Percentiles rank a stretch among this genome's conserved stretches.
These are phyloP conservation scores for Amanita rimosa DNA, from an alignment of 768 basidiomycete genomes.

Conservation along the genomic window DNA sequence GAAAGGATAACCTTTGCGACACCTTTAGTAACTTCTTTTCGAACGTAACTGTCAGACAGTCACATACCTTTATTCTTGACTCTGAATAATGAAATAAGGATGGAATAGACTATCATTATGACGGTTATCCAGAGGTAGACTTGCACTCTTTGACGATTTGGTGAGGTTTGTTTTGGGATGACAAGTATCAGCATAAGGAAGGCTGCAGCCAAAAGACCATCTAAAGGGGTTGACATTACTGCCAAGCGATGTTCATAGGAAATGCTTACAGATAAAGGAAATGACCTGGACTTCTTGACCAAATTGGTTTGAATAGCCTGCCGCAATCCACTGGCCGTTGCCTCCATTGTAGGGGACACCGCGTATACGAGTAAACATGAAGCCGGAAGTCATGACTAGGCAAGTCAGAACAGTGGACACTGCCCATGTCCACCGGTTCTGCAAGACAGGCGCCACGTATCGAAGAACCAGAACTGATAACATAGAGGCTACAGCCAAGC, in stretches of 20 bases:
- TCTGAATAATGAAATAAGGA: constrained; percentile 78
- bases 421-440: constrained; percentile 75
- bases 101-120: constrained; percentile 75
- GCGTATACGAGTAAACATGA: constrained; percentile 96
- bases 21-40: background rate
- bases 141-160: constrained; percentile 69
- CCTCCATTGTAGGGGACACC: constrained; percentile 56
- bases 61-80: constrained; percentile 78
- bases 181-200: constrained; percentile 76
- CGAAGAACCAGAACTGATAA: constrained; percentile 39
- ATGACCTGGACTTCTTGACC: constrained; percentile 91
- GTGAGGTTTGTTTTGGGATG: constrained; percentile 66
- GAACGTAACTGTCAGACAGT: background rate
- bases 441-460: constrained; percentile 52
- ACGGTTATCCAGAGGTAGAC: constrained; percentile 85
- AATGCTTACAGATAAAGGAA: constrained; percentile 67
- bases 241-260: background rate
- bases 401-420: constrained; percentile 41
- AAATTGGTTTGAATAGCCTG: constrained; percentile 81
- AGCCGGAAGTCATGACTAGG: constrained; percentile 84
- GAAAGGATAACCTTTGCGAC: constrained; percentile 62
- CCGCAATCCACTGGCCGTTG: constrained; percentile 72
- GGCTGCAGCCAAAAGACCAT: constrained; percentile 69
- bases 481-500: constrained; percentile 32
- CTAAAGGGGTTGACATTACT: constrained; percentile 28